These are phyloP conservation scores for Podosphaera leucotricha DNA, from an alignment of 2,329 filamentous ascomycete species.

Conservation along the genomic window DNA sequence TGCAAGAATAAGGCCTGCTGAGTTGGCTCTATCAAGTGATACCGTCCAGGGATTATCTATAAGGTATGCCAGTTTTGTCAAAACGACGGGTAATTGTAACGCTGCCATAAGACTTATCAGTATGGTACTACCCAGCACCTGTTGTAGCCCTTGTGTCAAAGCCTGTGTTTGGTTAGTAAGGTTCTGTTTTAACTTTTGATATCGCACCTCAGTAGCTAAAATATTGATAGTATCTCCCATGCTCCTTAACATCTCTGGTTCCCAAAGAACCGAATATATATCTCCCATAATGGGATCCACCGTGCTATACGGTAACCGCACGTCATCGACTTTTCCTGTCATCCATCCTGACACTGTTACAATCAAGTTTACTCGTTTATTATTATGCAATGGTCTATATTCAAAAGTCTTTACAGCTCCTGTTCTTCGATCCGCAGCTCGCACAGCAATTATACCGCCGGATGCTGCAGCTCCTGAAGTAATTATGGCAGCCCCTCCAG, in stretches of 20 bases:
- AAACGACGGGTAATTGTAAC: conserved; percentile 69
- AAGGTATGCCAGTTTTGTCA: conserved; percentile 84
- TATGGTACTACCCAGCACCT: conserved; percentile 78
- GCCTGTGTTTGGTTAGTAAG: conserved; percentile 31
- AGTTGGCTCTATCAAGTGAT: conserved; percentile 73
- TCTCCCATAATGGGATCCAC: conserved; percentile 97
- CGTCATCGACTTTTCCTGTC: conserved; percentile 92
- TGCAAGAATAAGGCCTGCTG: conserved; percentile 75
- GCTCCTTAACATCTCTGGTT: conserved; percentile 90
- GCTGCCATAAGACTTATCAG: conserved; percentile 78
- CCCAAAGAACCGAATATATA: conserved; percentile 90
- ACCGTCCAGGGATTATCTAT: conserved; percentile 98
- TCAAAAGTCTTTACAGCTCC: conserved; percentile 92
- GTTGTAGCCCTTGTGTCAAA: conserved; percentile 85
- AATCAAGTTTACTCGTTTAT: conserved; percentile 88
- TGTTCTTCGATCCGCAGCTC: conserved; percentile 67
- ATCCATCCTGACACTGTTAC: conserved; percentile 95
- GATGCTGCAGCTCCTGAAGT: conserved; percentile 72
- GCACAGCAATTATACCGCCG: conserved; percentile 64
- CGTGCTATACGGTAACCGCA: conserved; percentile 84
- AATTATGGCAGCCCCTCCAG: conserved; percentile 81
- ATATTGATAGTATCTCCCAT: conserved; percentile 99
- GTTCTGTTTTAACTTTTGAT: not conserved
- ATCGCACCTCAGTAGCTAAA: conserved; percentile 69
- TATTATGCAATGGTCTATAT: conserved; percentile 89